Evolutionary conservation across 257 asterid genomes (phyloP).

Genomic region (Penstemon eatonii): DNA sequence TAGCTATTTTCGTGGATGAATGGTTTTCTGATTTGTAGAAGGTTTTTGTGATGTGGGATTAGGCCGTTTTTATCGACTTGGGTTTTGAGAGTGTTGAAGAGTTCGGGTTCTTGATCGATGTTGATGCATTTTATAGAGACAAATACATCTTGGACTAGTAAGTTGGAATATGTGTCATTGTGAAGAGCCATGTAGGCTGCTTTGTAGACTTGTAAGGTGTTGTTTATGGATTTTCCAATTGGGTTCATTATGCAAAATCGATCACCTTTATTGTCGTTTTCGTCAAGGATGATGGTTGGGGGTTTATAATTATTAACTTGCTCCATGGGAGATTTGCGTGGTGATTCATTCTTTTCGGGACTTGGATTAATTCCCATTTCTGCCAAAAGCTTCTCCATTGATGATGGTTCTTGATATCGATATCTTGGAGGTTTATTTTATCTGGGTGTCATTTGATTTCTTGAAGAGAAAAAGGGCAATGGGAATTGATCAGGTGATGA

Average conservation of each 20-base stretch:
- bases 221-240: neutral
- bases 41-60: neutral
- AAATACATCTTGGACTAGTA: neutral
- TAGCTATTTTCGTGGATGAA: neutral
- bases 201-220: neutral
- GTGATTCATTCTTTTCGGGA: neutral
- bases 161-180: neutral
- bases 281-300: neutral
- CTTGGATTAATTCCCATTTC: neutral
- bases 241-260: conserved; percentile 1
- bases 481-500: neutral
- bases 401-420: neutral
- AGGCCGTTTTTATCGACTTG: neutral
- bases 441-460: neutral
- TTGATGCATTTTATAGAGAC: neutral
- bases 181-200: neutral
- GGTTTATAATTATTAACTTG: neutral
- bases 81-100: neutral
- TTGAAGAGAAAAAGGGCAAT: neutral
- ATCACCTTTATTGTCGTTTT: neutral
- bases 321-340: neutral
- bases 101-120: neutral
- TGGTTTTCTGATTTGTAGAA: neutral
- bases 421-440: neutral
- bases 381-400: neutral